Evolutionary conservation across 768 basidiomycete species (phyloP), one percentile per base, ranked within the genome.

Genomic region (Asterophora lycoperdoides): DNA sequence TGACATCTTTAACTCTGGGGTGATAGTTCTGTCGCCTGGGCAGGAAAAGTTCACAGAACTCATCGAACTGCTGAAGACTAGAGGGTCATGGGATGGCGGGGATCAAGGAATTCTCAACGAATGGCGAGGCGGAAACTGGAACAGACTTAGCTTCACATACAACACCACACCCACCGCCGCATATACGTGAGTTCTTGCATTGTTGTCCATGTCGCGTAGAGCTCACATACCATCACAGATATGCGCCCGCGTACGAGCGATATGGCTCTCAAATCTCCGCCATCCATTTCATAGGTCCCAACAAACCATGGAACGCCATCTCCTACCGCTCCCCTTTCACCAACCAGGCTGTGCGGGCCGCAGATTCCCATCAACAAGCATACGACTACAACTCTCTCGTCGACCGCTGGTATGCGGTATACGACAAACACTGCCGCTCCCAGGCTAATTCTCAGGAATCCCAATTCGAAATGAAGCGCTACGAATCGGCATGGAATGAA

Each of bases 1-100:
- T 34, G 96, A 99, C 68, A 94, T 96, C 53, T 99, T 99, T 75
- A 99, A 99, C 66, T 95, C 94, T 18, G 96, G 96, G 33, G 84
- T 98, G 39, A 78, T 99, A 69, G 93, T 98, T 43, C 68, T 93
- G 32, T 76, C 80, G 45, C 93, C 93, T 1, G 82, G 83, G 8
- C 78, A 88, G 57, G 81, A 84, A 54, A 93, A 93, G 61, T 99
- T 95, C 64, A 71, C 76, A 6, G 77, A 86, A 44, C 73, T 98
- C 49, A 77, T 74, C 52, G 68, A 76, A 13, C 75, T 96, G 48
- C 74, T 93, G 52, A 80, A 82, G 53, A 69, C 80, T 14, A 86
- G 85, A 58, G 95, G 93, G 13, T 86, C 84, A 38, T 97, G 94
- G 86, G 95, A 97, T 60, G 96, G 96, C 8, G 96, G 93, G n/a